Evolutionary conservation across 2,329 filamentous ascomycete genomes (phyloP), one percentile per base, ranked within the genome.

Genomic region (Chaetomiaceae sp.): DNA sequence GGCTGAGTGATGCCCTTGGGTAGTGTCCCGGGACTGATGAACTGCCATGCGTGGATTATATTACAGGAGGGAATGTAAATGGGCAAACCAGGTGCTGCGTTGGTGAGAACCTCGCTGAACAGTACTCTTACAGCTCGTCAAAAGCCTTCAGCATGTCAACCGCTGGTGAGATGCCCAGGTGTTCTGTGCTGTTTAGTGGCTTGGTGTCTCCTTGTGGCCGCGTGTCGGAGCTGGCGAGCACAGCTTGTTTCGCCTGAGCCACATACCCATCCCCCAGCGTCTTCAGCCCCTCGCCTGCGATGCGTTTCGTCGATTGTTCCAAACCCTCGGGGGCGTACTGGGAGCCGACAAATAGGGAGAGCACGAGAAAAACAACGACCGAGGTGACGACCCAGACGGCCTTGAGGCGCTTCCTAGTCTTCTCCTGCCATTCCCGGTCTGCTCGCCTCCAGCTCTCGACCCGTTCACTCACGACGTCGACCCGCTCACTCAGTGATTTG

Each of bases 371-470:
- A 4, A 70, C 63, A 30, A 76, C 53, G 8, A 73, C 64, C 19
- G 70, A 77, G 53, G 77, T 77, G 55, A 82, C 73, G 34, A 81
- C 74, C 82, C 84, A 88, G 41, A 86, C 69, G 17, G 78, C 73
- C 57, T 78, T 80, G 55, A 88, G 69, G 44, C 83, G 76, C 63
- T 71, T 74, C 54, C 81, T 72, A n/a, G 82, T 86, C 60, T 74
- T 80, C 60, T 86, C 82, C 67, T 87, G 80, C 75, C 83, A 85
- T 60, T 82, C 79, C 42, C 71, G 73, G 66, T 90, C 86, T 2
- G 79, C 76, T 50, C 73, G 74, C 64, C 87, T 84, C 77, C 85
- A 87, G 23, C 73, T 71, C 63, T 87, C 83, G 13, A 91, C 80
- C 7, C 80, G 75, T 49, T 76, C 69, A 44, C 81, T 75, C 12